Percentiles rank a stretch among this genome's conserved stretches.
Conservation (phyloP, 176 grass and related monocot species). For the Triticum urartu region DNA sequence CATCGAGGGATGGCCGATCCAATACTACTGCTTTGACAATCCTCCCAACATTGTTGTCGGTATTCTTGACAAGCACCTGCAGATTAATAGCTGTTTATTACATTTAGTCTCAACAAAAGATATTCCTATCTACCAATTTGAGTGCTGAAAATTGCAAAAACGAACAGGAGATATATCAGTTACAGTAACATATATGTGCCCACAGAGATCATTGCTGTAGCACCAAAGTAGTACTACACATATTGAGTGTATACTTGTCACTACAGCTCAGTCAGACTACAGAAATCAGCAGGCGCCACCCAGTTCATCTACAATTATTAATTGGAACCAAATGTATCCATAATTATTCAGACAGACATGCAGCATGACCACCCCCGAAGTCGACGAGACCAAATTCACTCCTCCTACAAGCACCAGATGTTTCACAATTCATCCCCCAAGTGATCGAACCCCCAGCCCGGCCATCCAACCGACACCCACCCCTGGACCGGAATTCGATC, state of each 20-base stretch:
- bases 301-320: neutral
- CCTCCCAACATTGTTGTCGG: slow-evolving; percentile 78
- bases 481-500: neutral
- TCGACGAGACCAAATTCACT: neutral
- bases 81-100: slow-evolving; percentile 15
- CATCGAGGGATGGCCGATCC: slow-evolving; percentile 34
- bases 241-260: neutral
- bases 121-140: neutral
- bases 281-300: neutral
- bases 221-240: neutral
- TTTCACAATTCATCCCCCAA: neutral
- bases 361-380: neutral
- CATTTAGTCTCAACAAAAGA: neutral
- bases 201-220: neutral
- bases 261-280: neutral
- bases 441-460: neutral
- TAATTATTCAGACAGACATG: neutral
- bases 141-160: neutral
- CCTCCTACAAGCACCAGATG: neutral
- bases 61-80: slow-evolving; percentile 89
- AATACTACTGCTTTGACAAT: slow-evolving; percentile 71
- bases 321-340: neutral
- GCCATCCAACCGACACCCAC: neutral
- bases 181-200: neutral
- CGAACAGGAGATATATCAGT: neutral